Conservation (phyloP, 768 basidiomycete genomes). For the Lactarius psammicola region DNA sequence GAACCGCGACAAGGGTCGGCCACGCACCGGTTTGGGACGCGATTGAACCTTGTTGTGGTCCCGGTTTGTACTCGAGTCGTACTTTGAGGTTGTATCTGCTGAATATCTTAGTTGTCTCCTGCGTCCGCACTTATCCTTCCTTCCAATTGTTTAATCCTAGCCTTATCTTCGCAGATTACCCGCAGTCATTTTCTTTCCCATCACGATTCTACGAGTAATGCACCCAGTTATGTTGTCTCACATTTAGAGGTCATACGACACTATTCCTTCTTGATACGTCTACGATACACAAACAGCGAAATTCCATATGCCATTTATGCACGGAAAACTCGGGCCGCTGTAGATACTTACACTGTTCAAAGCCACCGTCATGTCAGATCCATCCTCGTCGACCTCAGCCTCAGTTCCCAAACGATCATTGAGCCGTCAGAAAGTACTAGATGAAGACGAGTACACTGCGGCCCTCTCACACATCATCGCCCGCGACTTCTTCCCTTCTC, state of each 20-base stretch:
- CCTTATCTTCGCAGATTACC: not conserved
- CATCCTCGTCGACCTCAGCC: slow-evolving; percentile 33
- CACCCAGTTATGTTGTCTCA: slow-evolving; percentile 20
- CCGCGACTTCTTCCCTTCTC: slow-evolving; percentile 96
- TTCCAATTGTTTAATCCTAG: slow-evolving; percentile 6
- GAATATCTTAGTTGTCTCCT: slow-evolving; percentile 13
- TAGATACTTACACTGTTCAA: not conserved
- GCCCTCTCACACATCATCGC: slow-evolving; percentile 91
- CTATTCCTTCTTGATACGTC: slow-evolving; percentile 19
- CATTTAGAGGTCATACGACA: slow-evolving; percentile 6
- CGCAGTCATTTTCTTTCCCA: slow-evolving; percentile 3
- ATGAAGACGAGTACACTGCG: slow-evolving; percentile 94
- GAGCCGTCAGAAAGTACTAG: slow-evolving; percentile 68
- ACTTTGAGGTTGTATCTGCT: slow-evolving; percentile 14
- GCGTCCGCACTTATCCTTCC: slow-evolving; percentile 14
- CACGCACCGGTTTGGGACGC: slow-evolving; percentile 31
- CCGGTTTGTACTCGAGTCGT: slow-evolving; percentile 12
- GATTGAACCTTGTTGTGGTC: not conserved
- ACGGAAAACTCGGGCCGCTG: not conserved
- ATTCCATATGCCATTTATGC: slow-evolving; percentile 2
- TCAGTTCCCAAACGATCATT: slow-evolving; percentile 52
- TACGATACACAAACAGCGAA: slow-evolving; percentile 23
- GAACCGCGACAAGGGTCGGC: slow-evolving; percentile 29
- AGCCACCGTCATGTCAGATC: slow-evolving; percentile 36
- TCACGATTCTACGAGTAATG: slow-evolving; percentile 24